Evolutionary conservation across 2,329 filamentous ascomycete species (phyloP).

Genomic region (Exophiala sideris): DNA sequence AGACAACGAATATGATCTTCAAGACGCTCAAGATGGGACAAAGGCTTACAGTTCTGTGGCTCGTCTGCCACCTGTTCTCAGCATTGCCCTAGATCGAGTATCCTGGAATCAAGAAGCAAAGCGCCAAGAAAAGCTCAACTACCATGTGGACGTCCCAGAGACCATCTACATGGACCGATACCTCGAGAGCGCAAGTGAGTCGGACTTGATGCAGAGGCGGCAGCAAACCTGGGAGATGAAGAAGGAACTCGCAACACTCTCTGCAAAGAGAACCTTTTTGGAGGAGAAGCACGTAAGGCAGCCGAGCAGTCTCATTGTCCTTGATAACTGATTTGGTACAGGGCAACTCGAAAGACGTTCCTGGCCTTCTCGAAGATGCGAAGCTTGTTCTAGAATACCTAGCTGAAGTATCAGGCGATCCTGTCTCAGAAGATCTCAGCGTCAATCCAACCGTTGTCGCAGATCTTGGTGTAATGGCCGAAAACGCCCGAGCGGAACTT

Average conservation of each 20-base stretch:
- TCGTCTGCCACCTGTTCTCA: slow-evolving; percentile 76
- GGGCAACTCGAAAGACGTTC: slow-evolving; percentile 23
- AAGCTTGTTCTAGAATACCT: slow-evolving; percentile 23
- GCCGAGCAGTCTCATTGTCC: background rate
- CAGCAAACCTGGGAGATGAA: slow-evolving; percentile 73
- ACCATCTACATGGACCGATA: slow-evolving; percentile 85
- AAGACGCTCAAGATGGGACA: slow-evolving; percentile 65
- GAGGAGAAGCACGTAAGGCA: slow-evolving; percentile 25
- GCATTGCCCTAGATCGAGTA: slow-evolving; percentile 83
- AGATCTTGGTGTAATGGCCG: slow-evolving; percentile 20
- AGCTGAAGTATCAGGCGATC: slow-evolving; percentile 12
- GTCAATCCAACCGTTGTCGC: slow-evolving; percentile 17
- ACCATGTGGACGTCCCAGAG: slow-evolving; percentile 75
- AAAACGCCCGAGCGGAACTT: slow-evolving; percentile 20
- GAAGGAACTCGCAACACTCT: slow-evolving; percentile 57
- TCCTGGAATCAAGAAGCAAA: slow-evolving; percentile 63
- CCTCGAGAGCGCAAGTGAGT: slow-evolving; percentile 63
- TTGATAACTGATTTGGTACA: slow-evolving; percentile 8
- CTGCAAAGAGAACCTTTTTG: slow-evolving; percentile 45
- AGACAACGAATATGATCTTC: slow-evolving; percentile 78
- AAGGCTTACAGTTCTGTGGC: slow-evolving; percentile 68
- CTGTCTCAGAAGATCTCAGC: slow-evolving; percentile 14
- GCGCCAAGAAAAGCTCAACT: slow-evolving; percentile 67
- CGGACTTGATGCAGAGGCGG: slow-evolving; percentile 61
- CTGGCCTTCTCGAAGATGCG: slow-evolving; percentile 25